Percentiles rank a stretch among this genome's conserved stretches.
phyloP scores from a whole-genome alignment of 345 rosid genomes.

The Hibiscus syriacus region DNA sequence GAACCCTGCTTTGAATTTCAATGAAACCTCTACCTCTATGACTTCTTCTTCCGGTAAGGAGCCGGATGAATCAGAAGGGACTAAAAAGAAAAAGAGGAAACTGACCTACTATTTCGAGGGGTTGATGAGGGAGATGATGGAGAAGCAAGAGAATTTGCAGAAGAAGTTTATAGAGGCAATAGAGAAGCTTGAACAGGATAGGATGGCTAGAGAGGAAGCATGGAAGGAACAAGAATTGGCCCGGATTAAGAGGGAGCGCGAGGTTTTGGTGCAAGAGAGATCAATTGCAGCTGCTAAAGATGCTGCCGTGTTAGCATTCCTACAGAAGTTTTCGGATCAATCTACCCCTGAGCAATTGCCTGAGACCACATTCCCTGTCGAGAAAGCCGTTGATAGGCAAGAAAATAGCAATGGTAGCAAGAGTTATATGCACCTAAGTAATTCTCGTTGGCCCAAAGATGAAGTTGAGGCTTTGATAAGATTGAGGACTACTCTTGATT shows the following conservation, averaged over 20 bases:
- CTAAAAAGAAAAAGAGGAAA: slow-evolving; percentile 52
- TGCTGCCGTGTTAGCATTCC: slow-evolving; percentile 62
- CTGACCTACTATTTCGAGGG: slow-evolving; percentile 43
- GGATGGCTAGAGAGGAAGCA: slow-evolving; percentile 58
- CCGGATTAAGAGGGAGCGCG: slow-evolving; percentile 53
- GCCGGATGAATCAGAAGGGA: slow-evolving; percentile 20
- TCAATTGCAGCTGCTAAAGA: slow-evolving; percentile 67
- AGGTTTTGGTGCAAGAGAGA: slow-evolving; percentile 61
- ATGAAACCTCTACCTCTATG: slow-evolving; percentile 32
- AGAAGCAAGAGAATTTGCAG: slow-evolving; percentile 73
- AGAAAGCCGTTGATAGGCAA: slow-evolving; percentile 17
- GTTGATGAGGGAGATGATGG: slow-evolving; percentile 53
- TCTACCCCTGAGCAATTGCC: slow-evolving; percentile 14
- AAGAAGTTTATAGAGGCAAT: slow-evolving; percentile 55
- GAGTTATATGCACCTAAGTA: slow-evolving; percentile 26
- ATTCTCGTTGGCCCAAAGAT: slow-evolving; percentile 84
- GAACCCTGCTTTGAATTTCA: slow-evolving; percentile 17
- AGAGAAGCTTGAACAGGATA: slow-evolving; percentile 55
- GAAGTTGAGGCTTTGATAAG: slow-evolving; percentile 70
- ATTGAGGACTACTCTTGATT: slow-evolving; percentile 50
- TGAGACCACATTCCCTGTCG: slow-evolving; percentile 10
- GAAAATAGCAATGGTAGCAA: slow-evolving; percentile 23
- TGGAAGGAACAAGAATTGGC: slow-evolving; percentile 64
- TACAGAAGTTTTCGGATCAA: slow-evolving; percentile 64
- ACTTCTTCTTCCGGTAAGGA: slow-evolving; percentile 32